Evolutionary conservation across 495 filamentous ascomycete genomes (phyloP).

Genomic region (Penicillium herquei): DNA sequence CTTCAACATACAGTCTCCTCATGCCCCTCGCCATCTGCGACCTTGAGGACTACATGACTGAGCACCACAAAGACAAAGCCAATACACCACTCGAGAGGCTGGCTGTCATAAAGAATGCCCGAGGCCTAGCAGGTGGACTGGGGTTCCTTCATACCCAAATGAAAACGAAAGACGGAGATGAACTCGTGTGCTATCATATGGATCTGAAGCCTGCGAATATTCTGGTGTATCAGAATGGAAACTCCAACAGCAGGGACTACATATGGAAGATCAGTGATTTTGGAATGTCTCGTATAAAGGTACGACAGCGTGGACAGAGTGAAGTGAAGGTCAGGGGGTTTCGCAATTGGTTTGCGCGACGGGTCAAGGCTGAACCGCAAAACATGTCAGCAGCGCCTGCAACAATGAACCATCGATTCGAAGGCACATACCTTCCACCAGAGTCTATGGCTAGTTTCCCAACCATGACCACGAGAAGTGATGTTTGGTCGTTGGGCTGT

Average conservation of each 20-base stretch:
- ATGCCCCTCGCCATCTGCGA: slow-evolving; percentile 38
- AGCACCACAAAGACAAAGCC: neutral
- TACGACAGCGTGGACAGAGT: slow-evolving; percentile 8
- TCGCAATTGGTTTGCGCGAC: neutral
- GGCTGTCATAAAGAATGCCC: slow-evolving; percentile 22
- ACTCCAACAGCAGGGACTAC: slow-evolving; percentile 4
- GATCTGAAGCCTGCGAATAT: slow-evolving; percentile 38
- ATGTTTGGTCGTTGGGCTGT: slow-evolving; percentile 39
- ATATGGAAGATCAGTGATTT: slow-evolving; percentile 43
- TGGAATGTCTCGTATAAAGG: slow-evolving; percentile 36
- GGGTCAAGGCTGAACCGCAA: slow-evolving; percentile 14
- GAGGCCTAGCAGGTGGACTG: slow-evolving; percentile 30
- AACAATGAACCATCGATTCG: slow-evolving; percentile 14
- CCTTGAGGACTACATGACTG: slow-evolving; percentile 29
- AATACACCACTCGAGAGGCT: slow-evolving; percentile 16
- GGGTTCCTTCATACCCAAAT: slow-evolving; percentile 37
- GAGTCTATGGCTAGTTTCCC: slow-evolving; percentile 19
- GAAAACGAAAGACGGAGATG: slow-evolving; percentile 16
- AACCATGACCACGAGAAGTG: slow-evolving; percentile 32
- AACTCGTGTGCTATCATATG: slow-evolving; percentile 38
- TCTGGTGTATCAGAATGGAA: slow-evolving; percentile 28
- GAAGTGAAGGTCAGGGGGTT: neutral
- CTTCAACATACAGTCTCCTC: slow-evolving; percentile 31
- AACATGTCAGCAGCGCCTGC: slow-evolving; percentile 6
- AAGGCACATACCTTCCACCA: slow-evolving; percentile 33